These are phyloP conservation scores for Terfezia claveryi DNA, from an alignment of 495 filamentous ascomycete genomes.

Conservation along the genomic window DNA sequence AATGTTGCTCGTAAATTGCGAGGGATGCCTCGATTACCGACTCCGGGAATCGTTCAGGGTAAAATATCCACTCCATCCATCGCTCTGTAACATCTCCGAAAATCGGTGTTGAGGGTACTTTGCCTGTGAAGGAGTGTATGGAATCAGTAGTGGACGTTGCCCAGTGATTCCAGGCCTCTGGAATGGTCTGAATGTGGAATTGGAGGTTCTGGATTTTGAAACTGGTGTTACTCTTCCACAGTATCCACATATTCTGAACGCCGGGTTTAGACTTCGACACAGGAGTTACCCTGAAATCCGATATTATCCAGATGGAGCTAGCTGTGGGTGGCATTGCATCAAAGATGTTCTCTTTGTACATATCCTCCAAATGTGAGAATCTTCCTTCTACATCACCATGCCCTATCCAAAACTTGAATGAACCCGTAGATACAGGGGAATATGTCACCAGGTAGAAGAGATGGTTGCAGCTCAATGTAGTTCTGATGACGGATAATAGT, in stretches of 20 bases:
- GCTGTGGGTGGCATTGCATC: constrained; percentile 45
- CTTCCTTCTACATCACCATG: constrained; percentile 26
- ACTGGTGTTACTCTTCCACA: constrained; percentile 67
- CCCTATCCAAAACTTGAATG: constrained; percentile 90
- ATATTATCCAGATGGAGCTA: constrained; percentile 66
- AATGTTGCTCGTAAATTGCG: constrained; percentile 16
- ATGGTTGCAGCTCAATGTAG: constrained; percentile 33
- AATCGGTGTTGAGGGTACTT: constrained; percentile 37
- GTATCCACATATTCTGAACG: constrained; percentile 52
- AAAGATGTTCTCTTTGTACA: constrained; percentile 38
- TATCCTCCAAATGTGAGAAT: constrained; percentile 33
- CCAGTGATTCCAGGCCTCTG: constrained; percentile 51
- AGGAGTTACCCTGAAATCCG: constrained; percentile 52
- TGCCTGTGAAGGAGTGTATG: constrained; percentile 31
- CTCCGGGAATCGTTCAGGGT: constrained; percentile 52
- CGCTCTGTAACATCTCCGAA: constrained; percentile 35
- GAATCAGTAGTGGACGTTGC: constrained; percentile 44
- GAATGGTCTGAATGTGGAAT: constrained; percentile 30
- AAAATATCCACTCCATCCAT: constrained; percentile 56
- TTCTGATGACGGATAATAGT: constrained; percentile 50
- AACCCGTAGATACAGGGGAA: constrained; percentile 62
- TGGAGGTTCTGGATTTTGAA: constrained; percentile 49
- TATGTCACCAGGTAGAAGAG: constrained; percentile 60
- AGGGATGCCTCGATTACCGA: constrained; percentile 52
- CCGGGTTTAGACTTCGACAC: constrained; percentile 15